phyloP scores from a whole-genome alignment of 1,284 basidiomycete genomes.

The Puccinia triticina region DNA sequence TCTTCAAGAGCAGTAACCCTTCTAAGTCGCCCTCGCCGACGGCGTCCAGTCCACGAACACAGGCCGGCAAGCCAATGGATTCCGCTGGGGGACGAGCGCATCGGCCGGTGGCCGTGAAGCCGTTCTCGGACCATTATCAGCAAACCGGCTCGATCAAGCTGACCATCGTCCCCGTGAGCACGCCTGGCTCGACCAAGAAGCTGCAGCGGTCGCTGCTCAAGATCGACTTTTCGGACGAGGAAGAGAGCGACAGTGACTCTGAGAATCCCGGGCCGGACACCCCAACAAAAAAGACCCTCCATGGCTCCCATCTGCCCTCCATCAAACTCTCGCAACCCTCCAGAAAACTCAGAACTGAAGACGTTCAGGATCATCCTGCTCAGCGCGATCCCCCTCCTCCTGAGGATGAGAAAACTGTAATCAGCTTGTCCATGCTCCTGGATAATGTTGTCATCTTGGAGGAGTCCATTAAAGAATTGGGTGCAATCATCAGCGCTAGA shows the following conservation, averaged over 20 bases:
- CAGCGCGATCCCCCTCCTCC: conserved; percentile 7
- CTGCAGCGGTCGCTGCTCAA: not conserved
- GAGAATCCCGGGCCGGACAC: conserved; percentile 46
- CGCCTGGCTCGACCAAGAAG: conserved; percentile 33
- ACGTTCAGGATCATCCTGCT: conserved; percentile 31
- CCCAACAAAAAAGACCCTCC: conserved; percentile 52
- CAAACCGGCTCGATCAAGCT: conserved; percentile 52
- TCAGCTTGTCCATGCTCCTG: conserved; percentile 79
- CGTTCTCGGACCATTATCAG: conserved; percentile 42
- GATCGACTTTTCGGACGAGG: conserved; percentile 40
- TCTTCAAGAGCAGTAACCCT: conserved; percentile 17
- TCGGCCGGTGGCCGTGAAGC: conserved; percentile 10
- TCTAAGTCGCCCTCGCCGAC: conserved; percentile 60
- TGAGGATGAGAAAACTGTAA: conserved; percentile 59
- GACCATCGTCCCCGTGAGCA: conserved; percentile 61
- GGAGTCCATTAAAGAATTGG: conserved; percentile 91
- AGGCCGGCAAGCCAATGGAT: conserved; percentile 65
- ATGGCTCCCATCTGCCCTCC: conserved; percentile 25
- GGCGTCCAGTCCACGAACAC: conserved; percentile 66
- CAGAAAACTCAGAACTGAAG: not conserved
- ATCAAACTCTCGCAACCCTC: not conserved
- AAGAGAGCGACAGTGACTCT: not conserved
- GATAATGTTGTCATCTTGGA: conserved; percentile 96
- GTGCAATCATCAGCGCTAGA: conserved; percentile 81
- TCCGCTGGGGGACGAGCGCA: not conserved